Evolutionary conservation across 768 basidiomycete species (phyloP), one percentile per base, ranked within the genome.

Genomic region (Austroboletus eburneus): DNA sequence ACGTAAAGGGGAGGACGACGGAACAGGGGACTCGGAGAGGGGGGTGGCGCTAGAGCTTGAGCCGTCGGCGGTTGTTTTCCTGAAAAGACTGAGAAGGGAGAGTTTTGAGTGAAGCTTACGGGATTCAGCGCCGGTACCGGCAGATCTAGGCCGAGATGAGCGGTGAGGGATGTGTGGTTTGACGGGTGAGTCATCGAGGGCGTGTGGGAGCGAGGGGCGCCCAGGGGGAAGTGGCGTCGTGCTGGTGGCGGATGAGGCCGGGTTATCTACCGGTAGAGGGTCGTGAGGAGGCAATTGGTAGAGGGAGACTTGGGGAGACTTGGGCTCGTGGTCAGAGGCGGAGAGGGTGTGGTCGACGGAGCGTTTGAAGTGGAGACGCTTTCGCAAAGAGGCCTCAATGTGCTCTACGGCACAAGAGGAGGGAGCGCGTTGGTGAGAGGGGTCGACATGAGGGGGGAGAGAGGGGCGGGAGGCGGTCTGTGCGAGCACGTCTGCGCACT

Each of bases 31-130:
- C 40, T 67, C 61, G n/a, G 69, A 55, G 17, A 52, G 51, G 12
- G 64, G 59, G 48, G 60, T 48, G 60, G 69, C 41, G 68, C 73
- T 66, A 10, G 64, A 66, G 38, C 54, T 54, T 5, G 65, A 68
- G 22, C 66, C 62, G 27, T 69, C 72, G 12, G 63, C 73, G 12
- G 68, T 71, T 0, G 70, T 50, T 66, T 83, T 85, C 73, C 79
- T 84, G 71, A 89, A 88, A 14, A 89, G 72, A 54, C 78, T 81
- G 52, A 88, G 70, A 43, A 90, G 69, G 20, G 87, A 88, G 46
- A 87, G 77, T 63, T 90, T 90, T 64, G 81, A 80, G 22, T 76
- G 76, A 4, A 86, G 64, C 55, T 72, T 81, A 44, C 68, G 68
- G 29, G 75, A 67, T 21, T 85, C 83, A 45, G 80, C 77, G 44